Conservation (phyloP, 208 protist species). For the Wallacemonas collosoma region DNA sequence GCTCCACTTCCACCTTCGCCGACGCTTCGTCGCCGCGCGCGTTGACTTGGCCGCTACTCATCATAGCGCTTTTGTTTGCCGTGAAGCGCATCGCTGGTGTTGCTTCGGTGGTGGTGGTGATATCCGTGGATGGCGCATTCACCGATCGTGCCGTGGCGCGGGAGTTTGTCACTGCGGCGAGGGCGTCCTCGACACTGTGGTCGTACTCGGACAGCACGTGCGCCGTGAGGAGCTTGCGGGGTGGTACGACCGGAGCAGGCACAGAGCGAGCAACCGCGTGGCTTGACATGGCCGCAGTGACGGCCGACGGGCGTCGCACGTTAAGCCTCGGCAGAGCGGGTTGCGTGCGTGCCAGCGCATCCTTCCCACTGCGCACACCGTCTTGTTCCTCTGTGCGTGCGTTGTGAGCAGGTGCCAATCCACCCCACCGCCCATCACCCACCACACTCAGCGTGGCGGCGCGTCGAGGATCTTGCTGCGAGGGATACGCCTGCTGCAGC, state of each 20-base stretch:
- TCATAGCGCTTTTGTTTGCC: background rate
- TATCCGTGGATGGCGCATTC: too few species aligned
- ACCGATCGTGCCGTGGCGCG: background rate
- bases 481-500: slow-evolving; percentile 36
- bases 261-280: background rate
- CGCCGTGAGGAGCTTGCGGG: slow-evolving; percentile 23
- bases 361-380: background rate
- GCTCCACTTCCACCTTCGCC: background rate
- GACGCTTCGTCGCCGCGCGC: background rate
- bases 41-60: background rate
- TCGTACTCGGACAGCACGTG: slow-evolving; percentile 28
- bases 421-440: slow-evolving; percentile 55
- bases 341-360: slow-evolving; percentile 6
- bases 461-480: background rate
- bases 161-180: background rate
- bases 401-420: slow-evolving; percentile 14
- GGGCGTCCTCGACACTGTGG: background rate
- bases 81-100: too few species aligned
- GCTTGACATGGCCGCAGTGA: slow-evolving; percentile 6
- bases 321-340: background rate
- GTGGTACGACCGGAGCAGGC: slow-evolving; percentile 27
- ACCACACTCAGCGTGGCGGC: slow-evolving; percentile 31
- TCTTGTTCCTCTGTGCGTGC: background rate
- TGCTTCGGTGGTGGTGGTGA: too few species aligned
- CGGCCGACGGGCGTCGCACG: slow-evolving; percentile 3